Evolutionary conservation across 2,329 filamentous ascomycete species (phyloP), one percentile per base, ranked within the genome.

Genomic region (Sarocladium kiliense): DNA sequence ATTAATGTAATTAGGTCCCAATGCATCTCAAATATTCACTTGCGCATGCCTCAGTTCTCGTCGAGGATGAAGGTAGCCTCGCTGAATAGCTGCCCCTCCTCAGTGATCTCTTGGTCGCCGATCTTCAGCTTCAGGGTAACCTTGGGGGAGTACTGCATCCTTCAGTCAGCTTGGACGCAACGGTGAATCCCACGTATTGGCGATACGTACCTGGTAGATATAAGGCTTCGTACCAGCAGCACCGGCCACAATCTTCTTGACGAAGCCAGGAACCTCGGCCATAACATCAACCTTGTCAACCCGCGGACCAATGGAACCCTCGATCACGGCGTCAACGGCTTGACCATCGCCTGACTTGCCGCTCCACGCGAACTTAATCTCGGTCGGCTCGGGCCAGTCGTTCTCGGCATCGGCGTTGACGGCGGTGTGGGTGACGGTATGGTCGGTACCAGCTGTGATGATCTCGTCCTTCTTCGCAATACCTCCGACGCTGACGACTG

Each of bases 61-160:
- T 76, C 87, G 54, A 88, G 91, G 73, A 99, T 96, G 76, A 97
- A 99, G n/a, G 92, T 97, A 2, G 94, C 91, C 75, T 99, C 94
- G 56, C 82, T 84, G 73, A 95, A 96, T 55, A 96, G 74, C 47
- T 74, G 77, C 49, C 94, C 94, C 66, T 91, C 77, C 71, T 97
- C 93, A 18, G 79, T 77, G 58, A 85, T 81, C 64, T 92, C 88
- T 64, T 89, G 79, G 57, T 91, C 91, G 50, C 89, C 91, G 60
- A 93, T 79, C 73, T 92, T 94, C 63, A 99, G 66, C 78, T 94
- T 93, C 62, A 99, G 75, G 16, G 82, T 82, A 56, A 90, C 70
- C 60, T 79, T 79, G 34, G 89, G 87, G 18, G 79, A 79, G 72
- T 86, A 97, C 88, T 96, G 60, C 2, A 39, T 21, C 6, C 44